phyloP scores from a whole-genome alignment of 352 stramenopile species.

The Paralagenidium karlingii region DNA sequence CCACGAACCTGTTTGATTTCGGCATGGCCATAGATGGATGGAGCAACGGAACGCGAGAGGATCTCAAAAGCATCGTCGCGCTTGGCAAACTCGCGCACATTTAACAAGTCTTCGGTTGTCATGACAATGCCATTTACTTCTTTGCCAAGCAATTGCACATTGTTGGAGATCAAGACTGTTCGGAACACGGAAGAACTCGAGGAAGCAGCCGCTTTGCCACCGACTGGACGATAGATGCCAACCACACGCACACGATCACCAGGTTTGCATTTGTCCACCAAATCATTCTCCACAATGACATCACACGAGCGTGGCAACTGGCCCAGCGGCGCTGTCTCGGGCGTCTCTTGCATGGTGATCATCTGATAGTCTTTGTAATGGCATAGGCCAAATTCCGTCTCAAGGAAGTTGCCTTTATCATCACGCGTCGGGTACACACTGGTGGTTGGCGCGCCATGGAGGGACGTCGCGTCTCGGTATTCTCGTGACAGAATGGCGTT shows the following conservation, averaged over 20 bases:
- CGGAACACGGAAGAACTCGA: constrained; percentile 89
- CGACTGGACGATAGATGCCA: constrained; percentile 91
- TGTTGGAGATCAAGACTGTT: constrained; percentile 95
- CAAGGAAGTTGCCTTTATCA: constrained; percentile 91
- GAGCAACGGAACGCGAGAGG: constrained; percentile 90
- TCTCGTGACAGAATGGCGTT: constrained; percentile 86
- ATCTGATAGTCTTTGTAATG: constrained; percentile 99
- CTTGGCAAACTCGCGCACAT: constrained; percentile 89
- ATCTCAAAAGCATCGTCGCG: constrained; percentile 85
- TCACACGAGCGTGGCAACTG: constrained; percentile 97
- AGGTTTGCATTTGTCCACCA: constrained; percentile 98
- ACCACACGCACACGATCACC: constrained; percentile 94
- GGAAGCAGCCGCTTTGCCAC: constrained; percentile 57
- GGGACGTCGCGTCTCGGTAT: constrained; percentile 96
- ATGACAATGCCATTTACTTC: constrained; percentile 90
- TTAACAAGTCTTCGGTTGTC: constrained; percentile 82
- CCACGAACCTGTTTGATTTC: constrained; percentile 94
- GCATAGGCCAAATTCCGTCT: constrained; percentile 97
- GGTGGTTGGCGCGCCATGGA: constrained; percentile 79
- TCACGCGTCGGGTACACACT: constrained; percentile 94
- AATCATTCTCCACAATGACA: constrained; percentile 96
- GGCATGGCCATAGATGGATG: constrained; percentile 97
- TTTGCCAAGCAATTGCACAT: constrained; percentile 90
- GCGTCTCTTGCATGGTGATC: constrained; percentile 77
- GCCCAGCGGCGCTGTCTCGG: constrained; percentile 92